phyloP scores from a whole-genome alignment of 2,329 filamentous ascomycete genomes.

The Pseudogymnoascus sp. region DNA sequence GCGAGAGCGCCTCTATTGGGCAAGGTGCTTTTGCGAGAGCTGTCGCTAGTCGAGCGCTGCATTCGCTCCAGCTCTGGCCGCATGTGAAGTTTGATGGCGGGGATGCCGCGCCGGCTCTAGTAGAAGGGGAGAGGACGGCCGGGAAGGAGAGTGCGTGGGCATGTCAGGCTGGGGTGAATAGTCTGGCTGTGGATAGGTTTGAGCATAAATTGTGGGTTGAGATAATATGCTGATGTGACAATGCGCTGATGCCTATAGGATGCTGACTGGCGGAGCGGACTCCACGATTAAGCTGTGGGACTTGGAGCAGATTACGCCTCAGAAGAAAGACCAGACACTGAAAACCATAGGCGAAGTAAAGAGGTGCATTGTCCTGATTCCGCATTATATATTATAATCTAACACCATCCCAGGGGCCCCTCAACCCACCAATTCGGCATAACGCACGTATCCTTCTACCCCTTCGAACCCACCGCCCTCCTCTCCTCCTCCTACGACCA shows the following conservation, averaged over 20 bases:
- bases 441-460: constrained; percentile 69
- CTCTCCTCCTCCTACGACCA: constrained; percentile 72
- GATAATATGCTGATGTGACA: constrained; percentile 14
- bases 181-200: constrained; percentile 71
- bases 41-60: constrained; percentile 56
- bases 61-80: constrained; percentile 58
- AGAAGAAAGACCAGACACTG: constrained; percentile 39
- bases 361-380: constrained; percentile 27
- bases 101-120: constrained; percentile 28
- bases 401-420: constrained; percentile 22
- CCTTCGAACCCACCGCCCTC: constrained; percentile 68
- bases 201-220: constrained; percentile 60
- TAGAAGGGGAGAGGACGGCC: constrained; percentile 12
- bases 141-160: constrained; percentile 39
- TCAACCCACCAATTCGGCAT: constrained; percentile 58
- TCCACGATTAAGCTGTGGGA: constrained; percentile 83
- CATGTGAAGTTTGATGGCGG: constrained; percentile 63
- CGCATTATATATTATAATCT: constrained; percentile 21
- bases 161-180: constrained; percentile 71
- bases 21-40: constrained; percentile 56
- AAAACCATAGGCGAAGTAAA: constrained; percentile 44
- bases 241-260: constrained; percentile 33
- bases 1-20: constrained; percentile 60
- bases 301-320: constrained; percentile 52
- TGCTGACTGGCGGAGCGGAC: constrained; percentile 80